phyloP scores from a whole-genome alignment of 2,329 filamentous ascomycete species.

The Neofusicoccum ribis region DNA sequence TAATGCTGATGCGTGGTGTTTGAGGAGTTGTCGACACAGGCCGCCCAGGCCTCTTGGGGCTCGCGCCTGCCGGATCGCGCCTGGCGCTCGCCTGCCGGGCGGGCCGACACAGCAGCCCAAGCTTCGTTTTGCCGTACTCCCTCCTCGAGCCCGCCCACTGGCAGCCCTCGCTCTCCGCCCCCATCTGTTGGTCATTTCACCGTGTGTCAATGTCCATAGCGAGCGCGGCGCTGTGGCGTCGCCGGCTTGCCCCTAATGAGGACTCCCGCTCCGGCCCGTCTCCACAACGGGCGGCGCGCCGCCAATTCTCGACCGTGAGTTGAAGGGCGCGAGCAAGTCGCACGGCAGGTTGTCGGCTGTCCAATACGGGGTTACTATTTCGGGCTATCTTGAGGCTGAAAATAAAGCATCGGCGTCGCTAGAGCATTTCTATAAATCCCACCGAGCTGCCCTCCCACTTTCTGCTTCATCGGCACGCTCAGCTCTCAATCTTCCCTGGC shows the following conservation, averaged over 20 bases:
- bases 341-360: background rate
- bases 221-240: background rate
- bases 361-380: background rate
- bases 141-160: background rate
- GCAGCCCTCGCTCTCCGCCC: background rate
- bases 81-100: slow-evolving; percentile 8
- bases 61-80: slow-evolving; percentile 6
- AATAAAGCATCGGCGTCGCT: background rate
- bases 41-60: background rate
- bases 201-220: background rate
- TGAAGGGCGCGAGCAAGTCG: background rate
- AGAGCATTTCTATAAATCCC: background rate
- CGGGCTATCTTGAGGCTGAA: background rate
- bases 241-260: background rate
- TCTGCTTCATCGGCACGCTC: background rate
- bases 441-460: background rate
- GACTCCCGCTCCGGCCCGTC: slow-evolving; percentile 1
- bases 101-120: background rate
- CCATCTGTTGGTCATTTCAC: slow-evolving; percentile 2
- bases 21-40: slow-evolving; percentile 1
- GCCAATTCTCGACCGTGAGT: background rate
- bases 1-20: background rate
- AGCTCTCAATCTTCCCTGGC: background rate
- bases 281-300: background rate
- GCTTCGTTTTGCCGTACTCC: background rate